Percentiles rank a stretch among this genome's conserved stretches.
These are phyloP conservation scores for Solanum appendiculatum DNA, from an alignment of 257 asterid species.

Conservation along the genomic window DNA sequence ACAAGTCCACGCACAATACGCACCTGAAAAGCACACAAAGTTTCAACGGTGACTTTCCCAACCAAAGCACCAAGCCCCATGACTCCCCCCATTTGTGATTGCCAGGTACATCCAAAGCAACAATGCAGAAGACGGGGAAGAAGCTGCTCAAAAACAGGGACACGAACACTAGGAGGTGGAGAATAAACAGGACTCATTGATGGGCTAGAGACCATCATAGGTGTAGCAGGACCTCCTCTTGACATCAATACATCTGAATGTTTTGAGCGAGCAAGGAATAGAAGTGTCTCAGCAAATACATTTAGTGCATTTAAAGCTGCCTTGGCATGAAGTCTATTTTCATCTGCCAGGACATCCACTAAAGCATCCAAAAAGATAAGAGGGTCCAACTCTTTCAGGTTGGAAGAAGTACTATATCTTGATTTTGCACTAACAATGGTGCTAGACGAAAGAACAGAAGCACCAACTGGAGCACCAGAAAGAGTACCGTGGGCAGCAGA, in stretches of 20 bases:
- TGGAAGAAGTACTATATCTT: conserved; percentile 50
- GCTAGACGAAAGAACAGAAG: conserved; percentile 49
- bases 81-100: conserved; percentile 98
- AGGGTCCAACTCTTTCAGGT: conserved; percentile 93
- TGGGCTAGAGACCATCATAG: conserved; percentile 98
- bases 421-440: conserved; percentile 44
- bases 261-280: conserved; percentile 86
- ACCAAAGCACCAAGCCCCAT: conserved; percentile 95
- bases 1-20: conserved; percentile 83
- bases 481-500: conserved; percentile 40
- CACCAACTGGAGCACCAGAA: conserved; percentile 41
- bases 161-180: conserved; percentile 94
- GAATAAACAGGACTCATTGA: conserved; percentile 97
- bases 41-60: conserved; percentile 93
- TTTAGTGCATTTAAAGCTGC: conserved; percentile 84
- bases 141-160: conserved; percentile 96
- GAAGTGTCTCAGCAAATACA: conserved; percentile 69
- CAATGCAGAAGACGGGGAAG: conserved; percentile 91
- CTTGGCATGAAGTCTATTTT: conserved; percentile 83
- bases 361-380: conserved; percentile 90
- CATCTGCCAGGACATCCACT: conserved; percentile 88
- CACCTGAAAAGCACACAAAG: conserved; percentile 78
- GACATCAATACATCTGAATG: conserved; percentile 66
- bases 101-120: conserved; percentile 93
- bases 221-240: conserved; percentile 93